Evolutionary conservation across 2,329 filamentous ascomycete species (phyloP), one percentile per base, ranked within the genome.

Genomic region (Aschersonia sp.): DNA sequence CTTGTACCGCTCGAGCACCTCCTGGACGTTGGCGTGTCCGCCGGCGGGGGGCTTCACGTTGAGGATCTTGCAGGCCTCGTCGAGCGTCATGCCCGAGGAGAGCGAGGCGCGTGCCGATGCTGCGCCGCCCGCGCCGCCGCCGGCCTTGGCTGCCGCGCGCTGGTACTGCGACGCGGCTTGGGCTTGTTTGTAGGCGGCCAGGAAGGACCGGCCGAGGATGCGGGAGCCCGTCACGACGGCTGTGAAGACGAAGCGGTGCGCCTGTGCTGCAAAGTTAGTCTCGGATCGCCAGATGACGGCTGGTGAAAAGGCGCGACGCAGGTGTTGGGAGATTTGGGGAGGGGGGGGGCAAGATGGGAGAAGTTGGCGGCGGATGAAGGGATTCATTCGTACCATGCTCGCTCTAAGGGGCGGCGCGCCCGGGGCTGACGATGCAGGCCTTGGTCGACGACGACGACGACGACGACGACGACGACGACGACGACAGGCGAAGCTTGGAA

Each of bases 21-120:
- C 75, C 57, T 89, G 85, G 62, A 89, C 71, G 62, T 89, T 84
- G 50, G 83, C 75, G 62, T 87, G 75, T 43, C 86, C 87, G 51
- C 74, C 77, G 22, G 61, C 55, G 1, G 90, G 89, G 39, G 89
- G 87, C 64, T 90, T 87, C 56, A 98, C 88, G 64, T 98, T 94
- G 53, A 98, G 77, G 61, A 98, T 95, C 68, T 88, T 87, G 77
- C 88, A 97, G 47, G 92, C 92, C 73, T 98, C 92, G 56, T 95
- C 87, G 59, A 98, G 81, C 7, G 88, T 92, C 66, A 97, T 83
- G 61, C 88, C 86, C 5, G 79, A 77, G 31, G 79, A 73, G 52
- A 73, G 60, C 32, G 62, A 64, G n/a, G 76, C 69, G 51, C 77
- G 74, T 48, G 74, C 73, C 2, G 60, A 55, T 30, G 74, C 65